phyloP scores from a whole-genome alignment of 176 grass and related monocot species.

The Zea mays region DNA sequence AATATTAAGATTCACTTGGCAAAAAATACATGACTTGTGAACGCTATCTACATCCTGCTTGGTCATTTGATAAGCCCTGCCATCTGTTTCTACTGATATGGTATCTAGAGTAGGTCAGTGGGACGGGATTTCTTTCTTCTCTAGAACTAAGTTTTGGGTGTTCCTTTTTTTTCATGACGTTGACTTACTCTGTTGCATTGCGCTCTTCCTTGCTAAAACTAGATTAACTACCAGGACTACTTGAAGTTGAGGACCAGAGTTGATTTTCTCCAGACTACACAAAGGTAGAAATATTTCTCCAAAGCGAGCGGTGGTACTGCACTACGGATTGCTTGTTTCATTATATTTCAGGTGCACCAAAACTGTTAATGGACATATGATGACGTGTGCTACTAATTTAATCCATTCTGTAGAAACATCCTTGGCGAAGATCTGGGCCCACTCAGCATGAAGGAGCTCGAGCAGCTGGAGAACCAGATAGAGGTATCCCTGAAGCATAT shows the following conservation, averaged over 20 bases:
- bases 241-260: conserved; percentile 79
- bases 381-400: neutral
- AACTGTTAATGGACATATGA: neutral
- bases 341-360: neutral
- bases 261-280: conserved; percentile 72
- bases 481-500: conserved; percentile 70
- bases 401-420: conserved; percentile 56
- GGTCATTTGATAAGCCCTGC: neutral
- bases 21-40: neutral
- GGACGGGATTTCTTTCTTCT: neutral
- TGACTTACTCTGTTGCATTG: neutral
- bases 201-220: conserved; percentile 31
- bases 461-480: conserved; percentile 78
- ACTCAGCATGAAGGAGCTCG: conserved; percentile 75
- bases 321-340: neutral
- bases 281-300: conserved; percentile 54
- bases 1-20: neutral
- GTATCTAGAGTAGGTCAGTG: neutral
- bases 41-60: neutral
- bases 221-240: conserved; percentile 82
- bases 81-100: neutral
- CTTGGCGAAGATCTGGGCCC: conserved; percentile 76
- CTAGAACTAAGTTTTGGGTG: neutral
- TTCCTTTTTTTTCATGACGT: neutral
- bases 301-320: neutral